Conservation (phyloP, 352 stramenopile species). For the Pythium volutum region DNA sequence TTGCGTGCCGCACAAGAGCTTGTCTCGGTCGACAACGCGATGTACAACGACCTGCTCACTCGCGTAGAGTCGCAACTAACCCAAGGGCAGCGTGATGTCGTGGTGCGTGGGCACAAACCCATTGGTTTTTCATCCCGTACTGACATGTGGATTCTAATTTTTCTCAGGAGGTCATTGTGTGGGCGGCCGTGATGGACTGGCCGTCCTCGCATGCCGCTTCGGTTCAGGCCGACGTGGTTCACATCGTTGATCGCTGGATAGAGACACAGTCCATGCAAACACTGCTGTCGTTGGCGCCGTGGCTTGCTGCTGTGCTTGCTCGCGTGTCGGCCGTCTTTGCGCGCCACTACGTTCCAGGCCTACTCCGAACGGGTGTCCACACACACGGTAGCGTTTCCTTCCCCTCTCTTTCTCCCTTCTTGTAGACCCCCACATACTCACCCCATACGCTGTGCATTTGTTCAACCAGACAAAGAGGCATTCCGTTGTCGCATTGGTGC, state of each 20-base stretch:
- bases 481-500: conserved; percentile 15
- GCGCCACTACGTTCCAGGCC: neutral
- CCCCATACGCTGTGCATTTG: neutral
- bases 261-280: conserved; percentile 1
- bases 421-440: neutral
- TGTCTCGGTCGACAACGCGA: neutral
- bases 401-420: no score
- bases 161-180: conserved; percentile 19
- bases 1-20: conserved; percentile 1
- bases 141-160: neutral
- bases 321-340: conserved; percentile 4
- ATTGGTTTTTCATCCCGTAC: neutral
- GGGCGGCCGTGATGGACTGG: conserved; percentile 13
- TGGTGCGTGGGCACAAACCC: conserved; percentile 14
- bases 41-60: neutral
- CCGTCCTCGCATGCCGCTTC: neutral
- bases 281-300: conserved; percentile 7
- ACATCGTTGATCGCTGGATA: neutral
- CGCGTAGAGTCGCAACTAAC: conserved; percentile 3
- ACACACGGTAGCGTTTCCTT: conserved; percentile 1
- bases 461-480: conserved; percentile 8
- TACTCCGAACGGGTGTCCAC: conserved; percentile 1
- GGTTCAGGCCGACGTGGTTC: neutral
- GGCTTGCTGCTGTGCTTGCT: conserved; percentile 17
- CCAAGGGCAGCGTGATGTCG: conserved; percentile 1